Evolutionary conservation across 139 green algal genomes (phyloP).

Genomic region (Coccomyxa sp.): DNA sequence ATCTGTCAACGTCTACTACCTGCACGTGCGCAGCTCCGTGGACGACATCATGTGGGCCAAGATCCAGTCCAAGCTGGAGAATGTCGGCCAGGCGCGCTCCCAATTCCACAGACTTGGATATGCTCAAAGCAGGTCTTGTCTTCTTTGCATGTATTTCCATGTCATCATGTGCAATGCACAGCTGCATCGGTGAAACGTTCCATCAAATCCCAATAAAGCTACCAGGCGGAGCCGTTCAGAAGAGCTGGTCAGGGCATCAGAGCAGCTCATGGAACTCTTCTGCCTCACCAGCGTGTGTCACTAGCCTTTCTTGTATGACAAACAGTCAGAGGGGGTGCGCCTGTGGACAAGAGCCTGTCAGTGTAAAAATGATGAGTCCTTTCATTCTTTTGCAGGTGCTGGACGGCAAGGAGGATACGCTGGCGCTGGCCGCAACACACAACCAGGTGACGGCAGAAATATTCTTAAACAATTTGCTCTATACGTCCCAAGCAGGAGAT

Average conservation of each 20-base stretch:
- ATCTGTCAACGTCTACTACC: conserved; percentile 69
- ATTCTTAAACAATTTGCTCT: too few species aligned
- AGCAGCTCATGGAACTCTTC: not conserved
- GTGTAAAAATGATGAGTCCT: not conserved
- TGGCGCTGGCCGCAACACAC: not conserved
- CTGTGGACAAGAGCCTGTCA: not conserved
- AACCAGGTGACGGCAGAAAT: not conserved
- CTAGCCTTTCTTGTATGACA: not conserved
- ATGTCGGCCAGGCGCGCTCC: conserved; percentile 55
- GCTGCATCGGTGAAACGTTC: not conserved
- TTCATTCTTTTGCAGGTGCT: not conserved
- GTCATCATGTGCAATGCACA: not conserved
- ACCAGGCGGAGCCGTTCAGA: not conserved
- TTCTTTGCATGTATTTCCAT: not conserved
- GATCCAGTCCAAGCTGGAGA: conserved; percentile 67
- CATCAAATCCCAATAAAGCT: not conserved
- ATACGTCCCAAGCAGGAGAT: too few species aligned
- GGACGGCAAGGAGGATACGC: not conserved
- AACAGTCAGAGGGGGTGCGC: too few species aligned
- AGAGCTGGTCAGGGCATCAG: not conserved
- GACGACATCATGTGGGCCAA: conserved; percentile 85
- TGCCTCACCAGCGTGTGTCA: not conserved
- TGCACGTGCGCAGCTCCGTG: conserved; percentile 68
- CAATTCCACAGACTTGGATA: too few species aligned
- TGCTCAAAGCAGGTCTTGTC: not conserved